Evolutionary conservation across 768 basidiomycete species (phyloP), one percentile per base, ranked within the genome.

Genomic region (Baorangia bicolor): DNA sequence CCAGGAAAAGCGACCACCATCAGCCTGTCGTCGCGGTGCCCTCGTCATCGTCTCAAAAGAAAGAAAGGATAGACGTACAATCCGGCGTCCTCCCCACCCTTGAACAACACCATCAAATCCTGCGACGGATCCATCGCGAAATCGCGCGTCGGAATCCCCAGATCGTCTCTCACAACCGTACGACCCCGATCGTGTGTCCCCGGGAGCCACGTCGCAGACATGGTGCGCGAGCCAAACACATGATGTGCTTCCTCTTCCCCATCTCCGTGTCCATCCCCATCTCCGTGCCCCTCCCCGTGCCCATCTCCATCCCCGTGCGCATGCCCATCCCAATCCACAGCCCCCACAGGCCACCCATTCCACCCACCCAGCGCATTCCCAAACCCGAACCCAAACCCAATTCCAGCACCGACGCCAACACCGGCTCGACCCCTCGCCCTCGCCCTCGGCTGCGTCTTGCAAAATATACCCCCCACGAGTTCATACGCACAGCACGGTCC

Each of bases 91-190:
- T 57, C 64, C 28, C 65, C 64, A 25, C 64, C 63, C 48, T 64
- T 65, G 16, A 83, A 66, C 16, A 81, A 64, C 9, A 79, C 75
- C 35, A 86, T 70, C 43, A 87, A 62, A 58, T 87, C 83, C 64
- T 87, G 86, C 5, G 81, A 77, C 1, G 86, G 84, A 60, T 87
- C 85, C n/a, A 86, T 79, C 0, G 82, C 83, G 56, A 86, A 84
- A 61, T 86, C 85, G 41, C 80, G 73, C 37, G 77, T 73, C 10
- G 66, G 55, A 9, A 82, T 42, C 1, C 74, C 76, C 0, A 84
- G 40, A 28, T 81, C 72, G 1, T 70, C 65, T 18, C 65, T 57
- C 2, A 72, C 58, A 33, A 72, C 35, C 30, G 57, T 53, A 2
- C n/a, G 57, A 0, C 45, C 52, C 20, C 21, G 68, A 27, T 30